Conservation (phyloP, 192 early-diverging fungal genomes). For the Phlyctochytrium bullatum region DNA sequence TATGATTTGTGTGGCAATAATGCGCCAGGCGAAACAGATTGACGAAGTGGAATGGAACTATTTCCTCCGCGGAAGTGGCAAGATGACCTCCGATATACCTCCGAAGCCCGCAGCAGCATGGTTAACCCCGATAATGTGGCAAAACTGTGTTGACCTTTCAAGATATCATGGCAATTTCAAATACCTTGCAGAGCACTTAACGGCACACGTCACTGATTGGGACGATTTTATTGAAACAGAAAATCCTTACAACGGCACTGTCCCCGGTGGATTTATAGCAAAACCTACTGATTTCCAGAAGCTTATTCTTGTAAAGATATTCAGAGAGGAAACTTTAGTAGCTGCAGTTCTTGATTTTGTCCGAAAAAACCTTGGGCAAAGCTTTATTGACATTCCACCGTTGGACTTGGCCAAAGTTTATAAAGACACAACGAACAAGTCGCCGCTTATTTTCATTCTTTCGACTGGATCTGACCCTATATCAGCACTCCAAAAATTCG, state of each 20-base stretch:
- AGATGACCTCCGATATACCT: constrained; percentile 32
- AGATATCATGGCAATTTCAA: constrained; percentile 40
- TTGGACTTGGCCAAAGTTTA: constrained; percentile 53
- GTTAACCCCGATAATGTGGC: constrained; percentile 55
- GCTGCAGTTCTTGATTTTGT: constrained; percentile 50
- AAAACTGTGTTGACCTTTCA: constrained; percentile 50
- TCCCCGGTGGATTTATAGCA: constrained; percentile 41
- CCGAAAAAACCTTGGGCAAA: constrained; percentile 48
- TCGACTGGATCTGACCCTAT: constrained; percentile 65
- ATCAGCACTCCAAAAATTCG: constrained; percentile 52
- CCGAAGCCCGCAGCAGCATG: constrained; percentile 44
- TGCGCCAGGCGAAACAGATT: constrained; percentile 46
- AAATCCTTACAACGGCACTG: constrained; percentile 24
- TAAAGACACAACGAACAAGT: constrained; percentile 49
- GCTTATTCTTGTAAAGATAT: constrained; percentile 51
- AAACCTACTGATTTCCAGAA: constrained; percentile 47
- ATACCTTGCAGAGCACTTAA: constrained; percentile 49
- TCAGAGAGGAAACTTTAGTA: constrained; percentile 58
- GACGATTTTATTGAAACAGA: constrained; percentile 48
- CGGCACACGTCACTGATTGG: constrained; percentile 49
- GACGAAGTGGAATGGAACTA: constrained; percentile 55
- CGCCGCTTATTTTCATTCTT: constrained; percentile 61
- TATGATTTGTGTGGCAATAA: constrained; percentile 55
- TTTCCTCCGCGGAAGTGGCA: constrained; percentile 51
- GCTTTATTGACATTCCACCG: constrained; percentile 58